These are phyloP conservation scores for Isatis tinctoria DNA, from an alignment of 345 rosid genomes.

Conservation along the genomic window DNA sequence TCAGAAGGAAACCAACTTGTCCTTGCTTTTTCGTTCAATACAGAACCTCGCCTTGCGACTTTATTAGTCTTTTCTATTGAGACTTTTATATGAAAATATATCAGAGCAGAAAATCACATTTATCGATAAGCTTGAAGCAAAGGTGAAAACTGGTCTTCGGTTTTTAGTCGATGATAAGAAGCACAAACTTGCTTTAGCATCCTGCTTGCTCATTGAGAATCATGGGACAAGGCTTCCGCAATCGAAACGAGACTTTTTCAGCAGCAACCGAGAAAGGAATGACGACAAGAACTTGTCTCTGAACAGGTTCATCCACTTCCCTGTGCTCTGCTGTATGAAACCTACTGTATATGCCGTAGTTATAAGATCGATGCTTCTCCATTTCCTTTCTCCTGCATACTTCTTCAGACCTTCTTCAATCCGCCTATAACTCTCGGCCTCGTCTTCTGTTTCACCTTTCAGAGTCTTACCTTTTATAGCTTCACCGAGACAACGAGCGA, in stretches of 20 bases:
- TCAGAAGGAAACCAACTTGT: neutral
- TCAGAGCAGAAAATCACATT: neutral
- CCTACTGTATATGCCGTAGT: slow-evolving; percentile 48
- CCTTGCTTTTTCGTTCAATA: neutral
- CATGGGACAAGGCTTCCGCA: slow-evolving; percentile 38
- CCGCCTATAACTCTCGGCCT: slow-evolving; percentile 30
- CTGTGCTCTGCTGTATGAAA: slow-evolving; percentile 41
- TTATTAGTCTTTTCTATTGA: neutral
- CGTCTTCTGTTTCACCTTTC: slow-evolving; percentile 9
- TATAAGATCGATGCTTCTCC: slow-evolving; percentile 62
- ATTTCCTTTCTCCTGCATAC: slow-evolving; percentile 51
- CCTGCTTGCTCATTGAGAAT: neutral
- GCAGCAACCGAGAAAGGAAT: slow-evolving; percentile 27
- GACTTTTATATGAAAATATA: neutral
- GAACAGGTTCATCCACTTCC: slow-evolving; percentile 32
- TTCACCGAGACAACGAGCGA: slow-evolving; percentile 62
- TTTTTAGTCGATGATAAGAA: neutral
- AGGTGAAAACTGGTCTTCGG: slow-evolving; percentile 1
- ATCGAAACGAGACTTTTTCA: slow-evolving; percentile 43
- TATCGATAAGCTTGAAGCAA: neutral
- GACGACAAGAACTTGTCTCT: slow-evolving; percentile 42
- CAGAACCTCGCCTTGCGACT: neutral
- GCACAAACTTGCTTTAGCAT: neutral
- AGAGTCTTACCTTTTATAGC: slow-evolving; percentile 29
- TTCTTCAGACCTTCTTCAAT: slow-evolving; percentile 43